Conservation (phyloP, 495 filamentous ascomycete genomes). For the Trichoderma virens region DNA sequence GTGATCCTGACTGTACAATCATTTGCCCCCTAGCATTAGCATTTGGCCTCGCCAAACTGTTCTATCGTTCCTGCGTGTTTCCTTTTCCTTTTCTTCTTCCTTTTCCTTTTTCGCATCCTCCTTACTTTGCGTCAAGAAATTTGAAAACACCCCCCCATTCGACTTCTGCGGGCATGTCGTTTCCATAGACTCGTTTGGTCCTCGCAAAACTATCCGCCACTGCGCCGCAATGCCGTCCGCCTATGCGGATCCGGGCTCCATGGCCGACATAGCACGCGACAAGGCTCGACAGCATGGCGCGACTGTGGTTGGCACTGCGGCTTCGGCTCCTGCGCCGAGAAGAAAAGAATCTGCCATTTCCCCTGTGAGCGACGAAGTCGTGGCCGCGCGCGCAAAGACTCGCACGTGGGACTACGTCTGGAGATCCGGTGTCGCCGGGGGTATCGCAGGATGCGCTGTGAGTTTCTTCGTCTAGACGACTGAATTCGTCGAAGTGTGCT, state of each 20-base stretch:
- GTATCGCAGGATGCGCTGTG: slow-evolving; percentile 81
- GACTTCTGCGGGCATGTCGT: too few relatives aligned
- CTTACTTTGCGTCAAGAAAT: too few relatives aligned
- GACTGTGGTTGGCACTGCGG: not conserved
- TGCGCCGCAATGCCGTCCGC: slow-evolving; percentile 36
- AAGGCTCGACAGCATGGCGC: slow-evolving; percentile 24
- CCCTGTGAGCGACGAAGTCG: slow-evolving; percentile 31
- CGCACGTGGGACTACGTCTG: slow-evolving; percentile 75
- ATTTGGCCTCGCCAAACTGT: too few relatives aligned
- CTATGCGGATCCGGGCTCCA: slow-evolving; percentile 40
- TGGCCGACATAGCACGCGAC: slow-evolving; percentile 34
- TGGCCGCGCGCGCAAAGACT: slow-evolving; percentile 26
- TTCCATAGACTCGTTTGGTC: too few relatives aligned
- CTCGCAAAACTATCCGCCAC: too few relatives aligned
- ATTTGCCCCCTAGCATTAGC: too few relatives aligned
- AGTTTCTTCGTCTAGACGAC: slow-evolving; percentile 24
- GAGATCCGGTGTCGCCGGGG: slow-evolving; percentile 76
- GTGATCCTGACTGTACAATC: too few relatives aligned
- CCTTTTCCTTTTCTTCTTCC: too few relatives aligned
- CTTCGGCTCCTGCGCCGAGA: not conserved
- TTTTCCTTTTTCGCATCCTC: too few relatives aligned
- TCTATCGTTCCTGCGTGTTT: too few relatives aligned
- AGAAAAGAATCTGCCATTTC: slow-evolving; percentile 18
- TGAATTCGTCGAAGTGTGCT: not conserved
- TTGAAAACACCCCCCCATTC: too few relatives aligned